Conservation (phyloP, 2,329 filamentous ascomycete genomes). For the Colletotrichum falcatum region DNA sequence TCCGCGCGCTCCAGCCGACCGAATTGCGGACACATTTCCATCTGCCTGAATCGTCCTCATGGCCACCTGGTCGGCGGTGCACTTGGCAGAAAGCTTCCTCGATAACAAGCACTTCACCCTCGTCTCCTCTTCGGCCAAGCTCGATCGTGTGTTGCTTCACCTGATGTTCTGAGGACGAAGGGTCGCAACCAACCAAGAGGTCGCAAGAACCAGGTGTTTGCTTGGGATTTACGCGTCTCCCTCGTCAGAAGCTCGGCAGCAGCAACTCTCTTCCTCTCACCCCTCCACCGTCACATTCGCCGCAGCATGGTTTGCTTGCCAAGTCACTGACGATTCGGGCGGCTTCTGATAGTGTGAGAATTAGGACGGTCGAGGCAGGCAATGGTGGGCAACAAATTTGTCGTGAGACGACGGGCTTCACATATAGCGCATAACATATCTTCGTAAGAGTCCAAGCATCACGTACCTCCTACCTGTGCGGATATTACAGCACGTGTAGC, state of each 20-base stretch:
- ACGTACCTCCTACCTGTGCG: background rate
- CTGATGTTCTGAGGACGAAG: slow-evolving; percentile 24
- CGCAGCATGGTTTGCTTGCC: background rate
- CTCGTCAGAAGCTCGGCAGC: background rate
- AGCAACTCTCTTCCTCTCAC: background rate
- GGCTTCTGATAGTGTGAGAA: background rate
- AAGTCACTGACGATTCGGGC: background rate
- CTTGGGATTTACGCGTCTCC: slow-evolving; percentile 12
- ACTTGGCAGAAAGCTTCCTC: background rate
- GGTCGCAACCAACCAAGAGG: background rate
- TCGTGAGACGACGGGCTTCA: background rate
- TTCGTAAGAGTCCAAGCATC: background rate
- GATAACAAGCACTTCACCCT: background rate
- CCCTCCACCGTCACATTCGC: background rate
- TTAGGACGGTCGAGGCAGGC: slow-evolving; percentile 14
- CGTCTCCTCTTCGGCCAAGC: slow-evolving; percentile 32
- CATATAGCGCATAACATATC: slow-evolving; percentile 9
- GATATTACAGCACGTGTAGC: background rate
- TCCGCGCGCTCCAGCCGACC: background rate
- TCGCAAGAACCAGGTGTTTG: background rate
- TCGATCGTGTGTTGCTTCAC: slow-evolving; percentile 15
- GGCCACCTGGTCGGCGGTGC: background rate
- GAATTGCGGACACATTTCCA: background rate
- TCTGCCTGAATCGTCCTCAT: background rate
- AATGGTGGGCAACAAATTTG: background rate